Percentiles rank a stretch among this genome's conserved stretches.
These are phyloP conservation scores for Gossypium arboreum DNA, from an alignment of 345 rosid species.

Conservation along the genomic window DNA sequence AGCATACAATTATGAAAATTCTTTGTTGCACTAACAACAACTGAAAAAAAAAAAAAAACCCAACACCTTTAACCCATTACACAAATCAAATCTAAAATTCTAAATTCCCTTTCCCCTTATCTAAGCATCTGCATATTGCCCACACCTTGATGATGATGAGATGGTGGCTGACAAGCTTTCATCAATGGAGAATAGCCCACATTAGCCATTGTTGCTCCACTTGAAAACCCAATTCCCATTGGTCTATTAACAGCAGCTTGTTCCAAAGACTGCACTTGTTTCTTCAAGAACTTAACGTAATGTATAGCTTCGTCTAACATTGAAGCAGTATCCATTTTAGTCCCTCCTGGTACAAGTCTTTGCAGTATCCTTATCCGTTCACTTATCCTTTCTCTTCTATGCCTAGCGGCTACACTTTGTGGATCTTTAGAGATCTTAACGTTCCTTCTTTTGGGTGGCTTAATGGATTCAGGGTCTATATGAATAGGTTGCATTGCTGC, in stretches of 20 bases:
- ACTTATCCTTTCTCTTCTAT: constrained; percentile 78
- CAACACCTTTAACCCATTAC: not conserved
- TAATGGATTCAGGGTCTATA: constrained; percentile 80
- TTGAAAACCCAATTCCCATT: constrained; percentile 29
- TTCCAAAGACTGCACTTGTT: constrained; percentile 75
- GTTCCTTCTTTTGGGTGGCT: constrained; percentile 83
- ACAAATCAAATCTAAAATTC: not conserved
- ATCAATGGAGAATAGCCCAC: constrained; percentile 36
- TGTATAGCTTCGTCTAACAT: constrained; percentile 96
- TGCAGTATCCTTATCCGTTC: constrained; percentile 88
- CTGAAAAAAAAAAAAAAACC: constrained; percentile 8
- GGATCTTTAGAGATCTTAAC: constrained; percentile 95
- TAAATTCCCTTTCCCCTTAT: constrained; percentile 17
- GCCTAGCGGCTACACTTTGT: constrained; percentile 92
- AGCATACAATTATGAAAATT: constrained; percentile 1
- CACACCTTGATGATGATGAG: constrained; percentile 39
- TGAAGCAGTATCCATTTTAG: constrained; percentile 93
- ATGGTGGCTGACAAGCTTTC: constrained; percentile 49
- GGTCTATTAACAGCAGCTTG: constrained; percentile 53
- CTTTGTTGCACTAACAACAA: not conserved
- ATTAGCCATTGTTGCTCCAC: constrained; percentile 30
- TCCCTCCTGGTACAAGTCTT: constrained; percentile 94
- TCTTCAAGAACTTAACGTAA: constrained; percentile 86
- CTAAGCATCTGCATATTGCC: constrained; percentile 62
- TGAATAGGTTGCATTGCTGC: constrained; percentile 93